Base-by-base conservation (phyloP, 2,329 filamentous ascomycete species). In the Trichophyton simii region DNA sequence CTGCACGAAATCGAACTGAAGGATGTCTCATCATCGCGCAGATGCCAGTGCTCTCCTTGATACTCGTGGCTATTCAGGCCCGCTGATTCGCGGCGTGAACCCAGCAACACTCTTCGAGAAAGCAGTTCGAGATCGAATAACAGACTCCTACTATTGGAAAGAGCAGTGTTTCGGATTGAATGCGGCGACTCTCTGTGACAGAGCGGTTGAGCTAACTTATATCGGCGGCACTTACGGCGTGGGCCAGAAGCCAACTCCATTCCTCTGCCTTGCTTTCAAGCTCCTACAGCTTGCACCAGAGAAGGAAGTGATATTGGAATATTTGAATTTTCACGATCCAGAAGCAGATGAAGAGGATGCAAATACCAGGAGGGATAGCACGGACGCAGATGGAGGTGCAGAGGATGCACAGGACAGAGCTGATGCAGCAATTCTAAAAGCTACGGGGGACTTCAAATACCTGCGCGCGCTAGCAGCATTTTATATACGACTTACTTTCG, bases 121-220 rank as follows among this genome's bases (percentile, higher is more conserved):
- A 74, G 88, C 91, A 46, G 90, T 96, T 66, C 88, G 89, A 71
- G 94, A 99, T 76, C 91, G 94, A 71, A 96, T 99, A 74, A 85
- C 91, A 67, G 91, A 96, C 71, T 89, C 86, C 60, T 95, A 96
- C 77, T 99, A 96, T 79, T 99, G 91, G 88, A 96, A 96, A 75
- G 94, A 97, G 76, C 91, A 96, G 77, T 96, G 94, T 73, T 99
- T 97, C 76, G 94, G 88, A 48, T 81, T 99, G 66, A 99, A 97
- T 77, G 82, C 83, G 2, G 85, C 85, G 0, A 87, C 84, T 0
- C 74, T 99, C 4, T 87, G 96, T 68, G 89, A 96, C 76, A 89
- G 94, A 66, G 91, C 95, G 0, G 88, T 90, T 28, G 87, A 92
- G 68, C 82, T 99, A 55, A 82, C 78, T 57, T 94, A 87, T 74